Evolutionary conservation across 2,329 filamentous ascomycete genomes (phyloP), one percentile per base, ranked within the genome.

Genomic region (Arthrobotrys iridis): DNA sequence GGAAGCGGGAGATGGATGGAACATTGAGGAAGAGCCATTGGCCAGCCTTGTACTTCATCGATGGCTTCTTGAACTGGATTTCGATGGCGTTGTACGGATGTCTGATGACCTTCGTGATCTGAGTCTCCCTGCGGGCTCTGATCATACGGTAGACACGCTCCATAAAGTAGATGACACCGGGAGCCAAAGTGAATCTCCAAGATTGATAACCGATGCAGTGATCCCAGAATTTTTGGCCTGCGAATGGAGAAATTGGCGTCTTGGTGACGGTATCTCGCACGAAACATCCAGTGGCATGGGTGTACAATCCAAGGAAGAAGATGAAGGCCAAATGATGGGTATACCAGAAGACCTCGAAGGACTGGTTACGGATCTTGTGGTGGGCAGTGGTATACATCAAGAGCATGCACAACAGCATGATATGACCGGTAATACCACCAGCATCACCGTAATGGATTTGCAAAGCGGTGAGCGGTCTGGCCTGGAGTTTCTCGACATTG

Each of bases 351-450:
- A 94, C 96, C 84, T 99, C 95, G 81, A 93, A 99, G 0, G 93
- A 96, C 82, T 99, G 95, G 82, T 98, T 94, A 64, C 95, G 91
- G 78, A 99, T 98, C 78, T 92, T 91, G 79, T 91, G 87, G 81
- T 99, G 95, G 1, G 95, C 91, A 0, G 93, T 97, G 0, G 95
- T 99, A 84, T 96, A 99, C 87, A 99, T 99, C 77, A 99, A 84
- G 77, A 99, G 85, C 95, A 99, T 99, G 86, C 93, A 98, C n/a
- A 99, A 86, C 24, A 98, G 87, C 95, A 99, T 99, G 77, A 97
- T 87, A 83, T 99, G 95, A 4, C 95, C 95, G 1, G 95, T 99
- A 77, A 98, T 91, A 76, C 95, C 95, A 80, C 93, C 93, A 57
- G 93, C 88, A 81, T 97, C 88, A 0, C 88, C 87, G 82, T 97